Conservation (phyloP, 225 moss, liverwort and hornwort species). For the Asterella californica region DNA sequence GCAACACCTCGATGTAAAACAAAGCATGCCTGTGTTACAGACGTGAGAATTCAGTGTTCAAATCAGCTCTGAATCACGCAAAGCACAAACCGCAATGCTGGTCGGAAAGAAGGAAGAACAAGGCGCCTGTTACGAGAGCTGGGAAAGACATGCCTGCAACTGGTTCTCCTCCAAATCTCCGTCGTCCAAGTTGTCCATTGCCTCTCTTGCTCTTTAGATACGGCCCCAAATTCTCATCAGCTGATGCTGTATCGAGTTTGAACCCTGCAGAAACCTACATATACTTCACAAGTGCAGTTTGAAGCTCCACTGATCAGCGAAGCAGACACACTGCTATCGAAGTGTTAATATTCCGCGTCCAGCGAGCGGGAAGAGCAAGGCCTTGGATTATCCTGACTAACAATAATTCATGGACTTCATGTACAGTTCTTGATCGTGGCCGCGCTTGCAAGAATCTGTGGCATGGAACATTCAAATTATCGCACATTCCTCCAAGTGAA, state of each 20-base stretch:
- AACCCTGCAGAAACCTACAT: background rate
- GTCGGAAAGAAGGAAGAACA: background rate
- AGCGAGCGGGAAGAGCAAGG: too few relatives aligned
- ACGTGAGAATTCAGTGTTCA: background rate
- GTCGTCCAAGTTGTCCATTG: slow-evolving; percentile 30
- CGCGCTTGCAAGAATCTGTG: too few relatives aligned
- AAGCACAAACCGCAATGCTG: background rate
- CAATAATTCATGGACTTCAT: too few relatives aligned
- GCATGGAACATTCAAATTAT: too few relatives aligned
- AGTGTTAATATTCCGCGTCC: too few relatives aligned
- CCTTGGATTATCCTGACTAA: too few relatives aligned
- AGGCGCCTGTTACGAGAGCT: background rate
- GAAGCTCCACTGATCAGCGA: background rate
- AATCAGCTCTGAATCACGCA: background rate
- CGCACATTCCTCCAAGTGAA: too few relatives aligned
- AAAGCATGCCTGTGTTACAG: slow-evolving; percentile 47
- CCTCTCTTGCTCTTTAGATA: background rate
- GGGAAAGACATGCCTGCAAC: slow-evolving; percentile 11
- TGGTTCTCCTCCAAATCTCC: slow-evolving; percentile 32
- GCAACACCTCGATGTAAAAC: slow-evolving; percentile 47
- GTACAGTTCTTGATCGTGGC: too few relatives aligned
- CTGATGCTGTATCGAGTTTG: background rate
- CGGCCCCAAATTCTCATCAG: background rate
- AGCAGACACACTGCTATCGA: background rate
- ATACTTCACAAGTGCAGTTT: background rate